A percentile compares a stretch with the other conserved stretches of the same genome.
Evolutionary conservation across 345 rosid species (phyloP).

Genomic region (Cardamine resedifolia): DNA sequence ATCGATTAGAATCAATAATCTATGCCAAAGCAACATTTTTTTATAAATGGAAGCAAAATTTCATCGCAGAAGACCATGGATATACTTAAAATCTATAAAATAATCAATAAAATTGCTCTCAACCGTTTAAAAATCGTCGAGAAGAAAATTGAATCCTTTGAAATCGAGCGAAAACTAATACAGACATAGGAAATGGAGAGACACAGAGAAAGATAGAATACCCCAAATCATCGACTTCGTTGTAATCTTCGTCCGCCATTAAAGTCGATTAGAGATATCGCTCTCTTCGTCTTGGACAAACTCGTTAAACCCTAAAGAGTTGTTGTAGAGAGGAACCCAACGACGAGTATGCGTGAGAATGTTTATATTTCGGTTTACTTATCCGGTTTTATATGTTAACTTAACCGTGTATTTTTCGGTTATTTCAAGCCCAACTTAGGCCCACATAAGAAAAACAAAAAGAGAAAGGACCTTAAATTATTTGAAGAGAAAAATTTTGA

Average conservation of each 20-base stretch:
- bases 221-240: slow-evolving; percentile 73
- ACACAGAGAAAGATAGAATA: slow-evolving; percentile 11
- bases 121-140: background rate
- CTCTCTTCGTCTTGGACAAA: background rate
- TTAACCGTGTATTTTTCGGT: background rate
- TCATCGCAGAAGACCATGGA: background rate
- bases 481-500: background rate
- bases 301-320: slow-evolving; percentile 26
- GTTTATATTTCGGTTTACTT: background rate
- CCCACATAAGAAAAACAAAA: background rate
- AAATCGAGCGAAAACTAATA: background rate
- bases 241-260: slow-evolving; percentile 84
- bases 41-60: background rate
- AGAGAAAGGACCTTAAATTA: background rate
- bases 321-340: background rate
- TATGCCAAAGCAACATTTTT: background rate
- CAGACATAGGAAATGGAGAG: background rate
- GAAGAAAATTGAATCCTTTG: background rate
- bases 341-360: background rate
- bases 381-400: background rate
- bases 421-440: background rate
- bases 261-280: slow-evolving; percentile 11
- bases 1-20: background rate
- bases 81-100: background rate
- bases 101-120: background rate